Conservation (phyloP, 2,329 filamentous ascomycete genomes). For the Pseudogymnoascus destructans region DNA sequence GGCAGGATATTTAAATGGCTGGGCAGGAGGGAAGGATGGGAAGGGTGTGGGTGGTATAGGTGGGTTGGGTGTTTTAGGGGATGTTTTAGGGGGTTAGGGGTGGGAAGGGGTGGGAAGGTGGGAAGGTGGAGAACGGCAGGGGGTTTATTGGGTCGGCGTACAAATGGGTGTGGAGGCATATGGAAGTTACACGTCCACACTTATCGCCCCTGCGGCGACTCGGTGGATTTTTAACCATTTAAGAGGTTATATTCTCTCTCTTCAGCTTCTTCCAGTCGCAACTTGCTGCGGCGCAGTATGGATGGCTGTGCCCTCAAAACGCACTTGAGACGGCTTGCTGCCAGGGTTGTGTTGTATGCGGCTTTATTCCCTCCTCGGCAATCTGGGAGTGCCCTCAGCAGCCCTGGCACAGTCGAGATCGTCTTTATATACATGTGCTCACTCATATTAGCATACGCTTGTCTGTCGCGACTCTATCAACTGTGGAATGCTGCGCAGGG, state of each 20-base stretch:
- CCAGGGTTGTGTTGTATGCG: too few species aligned
- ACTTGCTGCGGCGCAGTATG: not conserved
- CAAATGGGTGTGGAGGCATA: not conserved
- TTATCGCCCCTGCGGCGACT: not conserved
- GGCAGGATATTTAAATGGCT: constrained; percentile 4
- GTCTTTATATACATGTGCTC: not conserved
- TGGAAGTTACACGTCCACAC: not conserved
- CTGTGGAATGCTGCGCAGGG: not conserved
- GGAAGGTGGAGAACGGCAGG: not conserved
- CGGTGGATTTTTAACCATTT: not conserved
- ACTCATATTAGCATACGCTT: not conserved
- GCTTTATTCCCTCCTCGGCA: not conserved
- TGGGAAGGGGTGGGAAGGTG: too few species aligned
- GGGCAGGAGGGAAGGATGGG: not conserved
- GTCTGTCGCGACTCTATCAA: not conserved
- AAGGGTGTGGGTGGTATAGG: not conserved
- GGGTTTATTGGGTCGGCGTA: not conserved
- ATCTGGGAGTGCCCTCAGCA: not conserved
- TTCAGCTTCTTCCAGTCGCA: not conserved
- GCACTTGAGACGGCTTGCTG: not conserved
- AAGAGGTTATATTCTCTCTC: not conserved
- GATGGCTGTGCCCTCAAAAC: not conserved
- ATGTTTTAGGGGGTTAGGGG: too few species aligned
- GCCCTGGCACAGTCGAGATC: not conserved
- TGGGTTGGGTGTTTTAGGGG: not conserved